These are phyloP conservation scores for Cylindrotheca closterium DNA, from an alignment of 108 stramenopile genomes.

Conservation along the genomic window DNA sequence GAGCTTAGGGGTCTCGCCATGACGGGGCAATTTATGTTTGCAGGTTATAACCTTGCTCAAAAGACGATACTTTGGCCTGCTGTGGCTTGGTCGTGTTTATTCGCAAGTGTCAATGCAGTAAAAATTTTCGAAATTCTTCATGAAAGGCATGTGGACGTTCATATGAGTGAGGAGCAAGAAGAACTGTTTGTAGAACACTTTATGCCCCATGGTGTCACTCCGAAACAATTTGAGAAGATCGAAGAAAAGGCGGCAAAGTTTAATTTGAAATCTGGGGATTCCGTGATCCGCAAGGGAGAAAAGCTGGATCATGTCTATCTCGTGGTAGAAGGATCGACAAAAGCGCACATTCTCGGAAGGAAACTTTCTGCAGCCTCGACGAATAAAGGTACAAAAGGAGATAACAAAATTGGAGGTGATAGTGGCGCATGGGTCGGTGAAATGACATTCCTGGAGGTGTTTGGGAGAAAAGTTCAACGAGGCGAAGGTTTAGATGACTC, in stretches of 20 bases:
- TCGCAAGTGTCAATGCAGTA: conserved; percentile 66
- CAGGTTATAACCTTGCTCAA: conserved; percentile 47
- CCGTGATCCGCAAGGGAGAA: conserved; percentile 56
- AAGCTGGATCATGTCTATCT: conserved; percentile 54
- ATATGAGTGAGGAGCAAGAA: conserved; percentile 50
- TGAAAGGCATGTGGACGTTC: conserved; percentile 62
- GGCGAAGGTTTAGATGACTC: conserved; percentile 5
- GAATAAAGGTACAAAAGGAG: conserved; percentile 20
- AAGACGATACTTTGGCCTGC: conserved; percentile 29
- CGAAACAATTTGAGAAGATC: conserved; percentile 77
- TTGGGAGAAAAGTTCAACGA: conserved; percentile 13
- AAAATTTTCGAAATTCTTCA: conserved; percentile 62
- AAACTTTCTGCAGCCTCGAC: conserved; percentile 64
- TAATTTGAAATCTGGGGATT: conserved; percentile 36
- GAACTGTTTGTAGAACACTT: conserved; percentile 70
- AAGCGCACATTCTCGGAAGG: conserved; percentile 57
- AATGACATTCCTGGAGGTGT: conserved; percentile 73
- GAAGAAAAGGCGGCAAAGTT: conserved; percentile 28
- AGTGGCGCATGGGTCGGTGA: conserved; percentile 86
- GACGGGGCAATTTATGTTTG: conserved; percentile 49
- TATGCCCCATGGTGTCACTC: conserved; percentile 76
- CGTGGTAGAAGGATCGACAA: conserved; percentile 61
- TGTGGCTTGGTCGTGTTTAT: conserved; percentile 56
- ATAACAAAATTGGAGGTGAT: conserved; percentile 62
- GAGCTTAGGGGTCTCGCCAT: conserved; percentile 68